Percentiles rank a stretch among this genome's conserved stretches.
Evolutionary conservation across 768 basidiomycete species (phyloP).

Genomic region (Lentinula sp.): DNA sequence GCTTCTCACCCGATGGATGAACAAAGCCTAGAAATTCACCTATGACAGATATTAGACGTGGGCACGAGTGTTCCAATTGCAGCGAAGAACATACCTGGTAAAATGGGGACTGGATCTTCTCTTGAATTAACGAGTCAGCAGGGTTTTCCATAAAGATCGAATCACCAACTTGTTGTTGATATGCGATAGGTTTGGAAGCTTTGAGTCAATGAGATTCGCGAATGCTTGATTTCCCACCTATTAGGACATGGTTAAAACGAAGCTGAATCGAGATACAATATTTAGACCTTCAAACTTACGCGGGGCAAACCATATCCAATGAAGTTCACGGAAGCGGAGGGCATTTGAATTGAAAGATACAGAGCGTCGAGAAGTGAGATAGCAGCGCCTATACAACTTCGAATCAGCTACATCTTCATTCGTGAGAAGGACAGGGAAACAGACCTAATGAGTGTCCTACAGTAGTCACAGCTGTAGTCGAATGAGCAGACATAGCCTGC

Average conservation of each 20-base stretch:
- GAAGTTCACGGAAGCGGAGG: constrained; percentile 23
- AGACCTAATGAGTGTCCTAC: constrained; percentile 39
- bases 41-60: not conserved
- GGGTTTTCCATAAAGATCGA: not conserved
- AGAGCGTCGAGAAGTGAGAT: constrained; percentile 51
- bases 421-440: not conserved
- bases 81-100: constrained; percentile 23
- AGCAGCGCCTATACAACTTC: constrained; percentile 33
- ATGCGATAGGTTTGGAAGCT: constrained; percentile 34
- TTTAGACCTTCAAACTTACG: constrained; percentile 20
- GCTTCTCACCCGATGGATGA: constrained; percentile 28
- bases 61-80: not conserved
- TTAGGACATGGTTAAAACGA: not conserved
- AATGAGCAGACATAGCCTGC: constrained; percentile 25
- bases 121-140: constrained; percentile 10
- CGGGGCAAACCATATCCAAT: constrained; percentile 39
- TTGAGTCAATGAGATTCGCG: constrained; percentile 54
- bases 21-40: constrained; percentile 2
- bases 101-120: constrained; percentile 33
- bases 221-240: constrained; percentile 57
- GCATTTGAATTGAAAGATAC: constrained; percentile 46
- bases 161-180: constrained; percentile 50
- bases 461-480: constrained; percentile 28
- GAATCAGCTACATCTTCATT: not conserved
- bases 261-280: not conserved